Base-by-base conservation (phyloP, 2,329 filamentous ascomycete species). In the Stemphylium lycopersici region DNA sequence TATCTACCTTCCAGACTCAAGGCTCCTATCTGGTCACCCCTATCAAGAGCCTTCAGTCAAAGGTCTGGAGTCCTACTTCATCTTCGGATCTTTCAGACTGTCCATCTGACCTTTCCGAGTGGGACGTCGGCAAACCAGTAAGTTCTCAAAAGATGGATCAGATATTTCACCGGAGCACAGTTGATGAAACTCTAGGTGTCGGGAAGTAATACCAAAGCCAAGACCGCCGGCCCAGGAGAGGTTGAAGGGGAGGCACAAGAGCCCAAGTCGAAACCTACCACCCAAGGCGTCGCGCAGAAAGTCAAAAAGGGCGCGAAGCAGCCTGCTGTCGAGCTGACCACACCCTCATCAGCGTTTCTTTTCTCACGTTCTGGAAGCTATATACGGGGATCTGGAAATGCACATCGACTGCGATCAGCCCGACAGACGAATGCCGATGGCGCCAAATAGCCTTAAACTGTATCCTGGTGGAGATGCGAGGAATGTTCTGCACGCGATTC, bases 91-190 rank as follows among this genome's bases (percentile, higher is more conserved):
- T 66, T 10, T 65, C 63, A 11, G 58, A 60, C 39, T 63, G 48
- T 16, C 63, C 63, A 2, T 65, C 63, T 11, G 58, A 65, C 22
- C 31, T 66, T 15, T 66, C 61, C 1, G 54, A 60, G 4, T 55
- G 50, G 57, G 42, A 62, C 3, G 29, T 60, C 7, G 11, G 24
- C 2, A 37, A 45, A 22, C 32, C 58, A 33, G 60, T 62, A 50
- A 51, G 48, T 42, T 40, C 3, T 16, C 33, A 10, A 2, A 22
- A 12, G 5, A 22, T 10, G 2, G 15, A 18, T 16, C 20, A 22
- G 1, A 20, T 11, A 26, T 10, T 5, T 45, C 7, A n/a, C 32
- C 11, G 8, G 4, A 18, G 13, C 44, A 37, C n/a, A 20, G 6
- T 12, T 46, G 12, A 46, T 3, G n/a, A 12, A n/a, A 26, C n/a